Evolutionary conservation across 345 rosid genomes (phyloP).

Genomic region (Citrus mangshanensis): DNA sequence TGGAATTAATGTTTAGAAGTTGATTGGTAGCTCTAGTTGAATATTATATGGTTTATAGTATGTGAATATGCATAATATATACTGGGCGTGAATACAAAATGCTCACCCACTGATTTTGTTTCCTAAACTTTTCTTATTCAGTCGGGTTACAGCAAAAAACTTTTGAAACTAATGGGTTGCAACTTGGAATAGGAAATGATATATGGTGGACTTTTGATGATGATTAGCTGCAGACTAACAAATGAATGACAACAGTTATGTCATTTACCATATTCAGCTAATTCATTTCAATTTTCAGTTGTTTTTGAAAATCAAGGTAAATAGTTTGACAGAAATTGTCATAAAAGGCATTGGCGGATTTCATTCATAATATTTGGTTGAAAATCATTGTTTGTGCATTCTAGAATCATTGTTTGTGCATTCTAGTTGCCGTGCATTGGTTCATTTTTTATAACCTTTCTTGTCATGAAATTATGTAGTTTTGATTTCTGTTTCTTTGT

Average conservation of each 20-base stretch:
- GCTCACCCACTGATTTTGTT: neutral
- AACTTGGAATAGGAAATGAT: neutral
- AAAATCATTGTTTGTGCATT: neutral
- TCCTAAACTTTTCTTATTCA: neutral
- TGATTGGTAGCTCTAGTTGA: neutral
- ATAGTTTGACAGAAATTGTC: neutral
- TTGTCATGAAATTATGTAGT: neutral
- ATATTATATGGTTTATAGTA: neutral
- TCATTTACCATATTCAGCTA: neutral
- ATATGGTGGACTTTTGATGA: neutral
- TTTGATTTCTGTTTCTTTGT: neutral
- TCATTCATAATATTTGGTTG: neutral
- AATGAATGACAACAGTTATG: neutral
- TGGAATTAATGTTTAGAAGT: slow-evolving; percentile 2
- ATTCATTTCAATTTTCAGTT: neutral
- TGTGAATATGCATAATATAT: neutral
- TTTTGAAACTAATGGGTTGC: neutral
- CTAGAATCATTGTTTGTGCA: neutral
- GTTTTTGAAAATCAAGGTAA: neutral
- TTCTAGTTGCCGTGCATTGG: neutral
- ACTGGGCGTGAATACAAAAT: neutral
- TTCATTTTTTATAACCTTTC: neutral
- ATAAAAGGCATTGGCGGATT: neutral
- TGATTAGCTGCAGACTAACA: neutral
- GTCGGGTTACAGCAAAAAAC: too few species aligned